Base-by-base conservation (phyloP, 192 early-diverging fungal species). In the Geosiphon pyriformis region DNA sequence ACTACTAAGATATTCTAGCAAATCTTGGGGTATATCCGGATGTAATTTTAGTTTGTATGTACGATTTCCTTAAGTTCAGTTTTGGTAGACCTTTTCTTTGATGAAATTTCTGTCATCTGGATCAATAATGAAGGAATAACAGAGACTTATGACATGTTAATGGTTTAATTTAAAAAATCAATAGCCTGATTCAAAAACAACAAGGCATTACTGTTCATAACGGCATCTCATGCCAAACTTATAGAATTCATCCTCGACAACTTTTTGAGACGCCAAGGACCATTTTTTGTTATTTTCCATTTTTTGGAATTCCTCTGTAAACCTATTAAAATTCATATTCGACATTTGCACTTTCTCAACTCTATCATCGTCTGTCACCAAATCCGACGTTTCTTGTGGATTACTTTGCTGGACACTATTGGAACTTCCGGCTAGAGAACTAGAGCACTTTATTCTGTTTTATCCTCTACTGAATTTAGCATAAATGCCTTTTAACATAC, bases 211-310 rank as follows among this genome's bases (percentile, higher is more conserved):
- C 64, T 67, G 35, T 67, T 72, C 50, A 61, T 72, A 67, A 49
- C 17, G 42, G 37, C 57, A 65, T 60, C 58, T 56, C 50, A 56
- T 60, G 0, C 55, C 47, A 67, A 67, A 72, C 52, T 72, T 67
- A 25, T 72, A 72, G 52, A 72, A 60, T 34, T 66, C 70, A 37
- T 72, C 64, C 59, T 72, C 58, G 12, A 72, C 58, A 52, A 59
- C 63, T 42, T 72, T 72, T 11, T 58, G 57, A 56, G 70, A 65
- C 35, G 49, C 51, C 37, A 72, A 54, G 30, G 37, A 29, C 64
- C 56, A 72, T 60, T 72, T 72, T 57, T 61, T 56, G 2, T 34
- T 65, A 20, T 72, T 47, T 61, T 52, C 56, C 35, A 60, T 27
- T 54, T 47, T 57, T 31, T 54, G 51, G 32, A 66, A 72, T 60